These are phyloP conservation scores for Pythium utonaiense DNA, from an alignment of 352 stramenopile genomes.

Conservation along the genomic window DNA sequence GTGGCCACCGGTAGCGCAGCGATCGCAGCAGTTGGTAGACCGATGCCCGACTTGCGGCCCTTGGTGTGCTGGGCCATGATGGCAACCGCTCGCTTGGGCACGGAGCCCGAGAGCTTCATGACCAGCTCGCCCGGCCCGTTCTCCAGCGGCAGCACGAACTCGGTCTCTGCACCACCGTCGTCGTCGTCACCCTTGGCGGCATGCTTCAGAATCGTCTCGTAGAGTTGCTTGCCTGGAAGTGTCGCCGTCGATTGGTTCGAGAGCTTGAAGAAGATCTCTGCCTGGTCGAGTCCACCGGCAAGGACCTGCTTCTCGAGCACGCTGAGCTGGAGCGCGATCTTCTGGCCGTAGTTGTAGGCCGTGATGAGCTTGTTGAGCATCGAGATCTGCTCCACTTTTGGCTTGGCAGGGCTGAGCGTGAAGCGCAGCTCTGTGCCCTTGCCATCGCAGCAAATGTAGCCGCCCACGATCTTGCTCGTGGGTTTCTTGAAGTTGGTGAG, in stretches of 20 bases:
- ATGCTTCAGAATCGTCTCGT: constrained; percentile 60
- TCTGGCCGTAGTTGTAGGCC: constrained; percentile 79
- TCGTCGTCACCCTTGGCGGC: constrained; percentile 21
- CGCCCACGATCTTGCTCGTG: constrained; percentile 69
- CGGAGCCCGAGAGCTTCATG: constrained; percentile 50
- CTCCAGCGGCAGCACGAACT: constrained; percentile 56
- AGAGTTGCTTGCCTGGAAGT: constrained; percentile 41
- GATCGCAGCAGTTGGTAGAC: constrained; percentile 6
- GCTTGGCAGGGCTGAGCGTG: constrained; percentile 52
- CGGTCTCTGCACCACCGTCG: constrained; percentile 40
- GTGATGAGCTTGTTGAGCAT: constrained; percentile 86
- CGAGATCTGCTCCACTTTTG: constrained; percentile 76
- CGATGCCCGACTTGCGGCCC: constrained; percentile 13
- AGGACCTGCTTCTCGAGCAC: constrained; percentile 48
- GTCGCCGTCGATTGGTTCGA: constrained; percentile 53
- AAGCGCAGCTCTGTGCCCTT: constrained; percentile 74
- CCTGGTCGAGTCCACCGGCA: constrained; percentile 33
- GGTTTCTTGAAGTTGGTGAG: constrained; percentile 87
- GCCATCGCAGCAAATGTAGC: constrained; percentile 87
- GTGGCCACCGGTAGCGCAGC: constrained; percentile 5
- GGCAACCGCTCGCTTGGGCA: constrained; percentile 39
- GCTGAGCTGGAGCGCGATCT: constrained; percentile 68
- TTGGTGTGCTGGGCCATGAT: constrained; percentile 31
- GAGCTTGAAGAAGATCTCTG: constrained; percentile 70
- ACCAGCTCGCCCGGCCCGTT: constrained; percentile 61